A percentile compares a stretch with the other conserved stretches of the same genome.
phyloP scores from a whole-genome alignment of 2,329 filamentous ascomycete genomes.

The Alternaria arbusti region DNA sequence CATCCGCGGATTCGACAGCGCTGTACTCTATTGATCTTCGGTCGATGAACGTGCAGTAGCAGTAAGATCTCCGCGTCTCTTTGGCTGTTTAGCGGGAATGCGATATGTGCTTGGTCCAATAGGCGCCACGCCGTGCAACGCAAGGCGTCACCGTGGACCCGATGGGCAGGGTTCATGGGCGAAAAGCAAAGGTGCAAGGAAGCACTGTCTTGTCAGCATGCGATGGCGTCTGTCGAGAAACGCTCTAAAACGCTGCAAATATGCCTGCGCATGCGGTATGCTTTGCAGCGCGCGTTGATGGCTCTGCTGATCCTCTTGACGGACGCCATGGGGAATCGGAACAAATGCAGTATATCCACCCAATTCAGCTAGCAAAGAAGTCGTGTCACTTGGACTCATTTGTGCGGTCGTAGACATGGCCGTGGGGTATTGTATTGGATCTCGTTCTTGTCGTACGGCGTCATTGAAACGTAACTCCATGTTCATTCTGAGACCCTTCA shows the following conservation, averaged over 20 bases:
- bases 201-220: constrained; percentile 40
- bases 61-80: constrained; percentile 33
- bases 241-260: constrained; percentile 34
- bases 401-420: constrained; percentile 28
- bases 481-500: constrained; percentile 19
- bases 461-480: constrained; percentile 42
- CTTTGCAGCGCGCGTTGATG: constrained; percentile 26
- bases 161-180: constrained; percentile 28
- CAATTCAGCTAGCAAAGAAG: constrained; percentile 38
- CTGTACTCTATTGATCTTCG: constrained; percentile 31
- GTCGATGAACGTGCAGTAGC: constrained; percentile 27
- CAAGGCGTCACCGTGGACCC: constrained; percentile 29
- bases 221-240: constrained; percentile 37
- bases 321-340: constrained; percentile 32
- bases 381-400: constrained; percentile 37
- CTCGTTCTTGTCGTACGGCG: constrained; percentile 35
- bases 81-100: constrained; percentile 28
- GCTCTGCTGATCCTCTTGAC: constrained; percentile 19
- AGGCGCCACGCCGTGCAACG: constrained; percentile 16
- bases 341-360: constrained; percentile 33
- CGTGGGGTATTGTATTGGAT: constrained; percentile 26
- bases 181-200: constrained; percentile 42
- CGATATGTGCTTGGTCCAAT: constrained; percentile 32
- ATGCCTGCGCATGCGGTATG: constrained; percentile 35
- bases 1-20: constrained; percentile 34